phyloP scores from a whole-genome alignment of 805 yeast genomes.

The Wickerhamiella vanderwaltii region DNA sequence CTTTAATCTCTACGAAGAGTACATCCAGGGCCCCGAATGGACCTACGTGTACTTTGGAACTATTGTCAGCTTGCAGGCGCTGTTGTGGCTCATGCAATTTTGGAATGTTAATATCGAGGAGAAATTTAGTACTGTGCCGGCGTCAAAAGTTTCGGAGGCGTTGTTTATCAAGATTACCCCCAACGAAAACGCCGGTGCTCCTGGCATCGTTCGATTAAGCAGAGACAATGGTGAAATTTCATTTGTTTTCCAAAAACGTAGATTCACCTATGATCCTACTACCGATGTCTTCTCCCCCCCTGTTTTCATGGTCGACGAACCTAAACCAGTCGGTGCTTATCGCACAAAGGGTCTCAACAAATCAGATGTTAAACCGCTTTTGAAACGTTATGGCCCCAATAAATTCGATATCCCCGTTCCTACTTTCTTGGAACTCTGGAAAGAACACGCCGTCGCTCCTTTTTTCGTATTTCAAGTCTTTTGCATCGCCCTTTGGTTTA shows the following conservation, averaged over 20 bases:
- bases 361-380: slow-evolving; percentile 28
- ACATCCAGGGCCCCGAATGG: slow-evolving; percentile 89
- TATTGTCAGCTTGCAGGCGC: slow-evolving; percentile 55
- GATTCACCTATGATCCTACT: slow-evolving; percentile 57
- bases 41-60: slow-evolving; percentile 78
- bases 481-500: slow-evolving; percentile 88
- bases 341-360: slow-evolving; percentile 42
- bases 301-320: slow-evolving; percentile 45
- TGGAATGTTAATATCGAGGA: slow-evolving; percentile 73
- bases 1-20: slow-evolving; percentile 55
- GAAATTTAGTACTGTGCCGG: slow-evolving; percentile 52
- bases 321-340: slow-evolving; percentile 42
- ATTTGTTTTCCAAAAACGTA: slow-evolving; percentile 83
- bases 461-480: slow-evolving; percentile 93
- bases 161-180: slow-evolving; percentile 65
- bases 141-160: slow-evolving; percentile 47
- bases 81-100: slow-evolving; percentile 81
- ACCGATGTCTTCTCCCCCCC: slow-evolving; percentile 64
- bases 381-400: slow-evolving; percentile 68
- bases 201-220: slow-evolving; percentile 58
- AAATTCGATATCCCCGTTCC: slow-evolving; percentile 93
- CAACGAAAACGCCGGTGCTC: slow-evolving; percentile 72
- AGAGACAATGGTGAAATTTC: slow-evolving; percentile 49
- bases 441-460: slow-evolving; percentile 97
- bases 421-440: slow-evolving; percentile 75